Evolutionary conservation across 805 yeast genomes (phyloP), one percentile per base, ranked within the genome.

Genomic region (Kazachstania africana): DNA sequence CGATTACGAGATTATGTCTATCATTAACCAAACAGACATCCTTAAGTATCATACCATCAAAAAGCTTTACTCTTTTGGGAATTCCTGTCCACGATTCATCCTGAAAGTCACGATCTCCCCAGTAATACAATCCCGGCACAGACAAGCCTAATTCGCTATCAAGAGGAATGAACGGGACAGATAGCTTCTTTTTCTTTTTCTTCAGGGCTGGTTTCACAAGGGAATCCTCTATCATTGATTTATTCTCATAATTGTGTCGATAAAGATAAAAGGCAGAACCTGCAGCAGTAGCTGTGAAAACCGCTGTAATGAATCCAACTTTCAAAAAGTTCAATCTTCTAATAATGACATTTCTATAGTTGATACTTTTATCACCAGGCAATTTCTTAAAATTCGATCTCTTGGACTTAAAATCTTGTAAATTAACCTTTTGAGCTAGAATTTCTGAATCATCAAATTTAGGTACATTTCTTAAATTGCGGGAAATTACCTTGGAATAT

Each of bases 41-140:
- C 28, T 66, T 62, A 19, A 83, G 53, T 12, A 61, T 44, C 57
- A 66, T 65, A 24, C 68, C 68, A 47, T 84, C 83, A 44, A 88
- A 84, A 40, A 64, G 67, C 1, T 64, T 58, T 5, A 79, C 54
- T 45, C 94, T 63, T 18, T 65, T 51, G 3, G 94, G 93, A 5
- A 68, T 26, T 17, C 22, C 15, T 50, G 40, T 29, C 63, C 60
- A 21, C 44, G 44, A 14, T 45, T 39, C 17, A 47, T 42, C 26
- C 4, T 32, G 19, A 12, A 26, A n/a, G 64, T 60, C 18, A 68
- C 48, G 9, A 53, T 63, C 66, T 30, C 87, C 88, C 68, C 82
- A 75, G 12, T 69, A 45, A 42, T 75, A 77, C 6, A 78, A 56
- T 6, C 84, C 81, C 0, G 78, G 77, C 3, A 60, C 62, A 1